These are phyloP conservation scores for Tetraselmis chui DNA, from an alignment of 139 green algal genomes.

Conservation along the genomic window DNA sequence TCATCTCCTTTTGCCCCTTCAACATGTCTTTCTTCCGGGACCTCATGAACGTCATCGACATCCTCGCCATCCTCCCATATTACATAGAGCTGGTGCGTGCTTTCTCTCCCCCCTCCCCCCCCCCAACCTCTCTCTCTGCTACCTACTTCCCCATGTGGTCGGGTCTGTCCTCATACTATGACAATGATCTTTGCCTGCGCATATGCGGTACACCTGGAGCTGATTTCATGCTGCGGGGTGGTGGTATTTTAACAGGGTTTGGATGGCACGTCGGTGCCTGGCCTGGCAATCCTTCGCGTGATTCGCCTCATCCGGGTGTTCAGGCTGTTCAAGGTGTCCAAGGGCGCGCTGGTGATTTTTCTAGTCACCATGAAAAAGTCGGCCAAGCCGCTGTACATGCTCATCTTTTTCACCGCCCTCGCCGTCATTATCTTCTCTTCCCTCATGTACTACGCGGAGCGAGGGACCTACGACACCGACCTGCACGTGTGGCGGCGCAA, in stretches of 20 bases:
- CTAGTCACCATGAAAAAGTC: conserved; percentile 4
- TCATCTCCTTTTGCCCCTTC: conserved; percentile 1
- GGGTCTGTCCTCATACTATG: no score
- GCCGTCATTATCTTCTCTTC: conserved; percentile 21
- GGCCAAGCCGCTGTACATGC: conserved; percentile 16
- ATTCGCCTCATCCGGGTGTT: conserved; percentile 20
- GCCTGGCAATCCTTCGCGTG: conserved; percentile 20
- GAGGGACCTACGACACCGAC: conserved; percentile 16
- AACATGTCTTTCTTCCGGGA: neutral
- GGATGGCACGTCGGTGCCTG: neutral
- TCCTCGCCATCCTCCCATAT: conserved; percentile 27
- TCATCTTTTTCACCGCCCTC: conserved; percentile 19
- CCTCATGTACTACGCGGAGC: conserved; percentile 27
- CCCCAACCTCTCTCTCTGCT: no score
- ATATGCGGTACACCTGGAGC: no score
- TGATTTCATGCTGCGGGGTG: no score
- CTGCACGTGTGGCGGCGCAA: neutral
- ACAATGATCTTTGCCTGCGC: no score
- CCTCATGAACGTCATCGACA: conserved; percentile 24
- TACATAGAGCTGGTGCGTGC: conserved; percentile 21
- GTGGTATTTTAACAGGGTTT: no score
- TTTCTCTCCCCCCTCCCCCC: no score
- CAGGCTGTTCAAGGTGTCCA: conserved; percentile 9
- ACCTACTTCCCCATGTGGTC: no score
- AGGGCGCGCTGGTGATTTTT: conserved; percentile 11